Base-by-base conservation (phyloP, 2,329 filamentous ascomycete genomes). In the Penicillium palitans region DNA sequence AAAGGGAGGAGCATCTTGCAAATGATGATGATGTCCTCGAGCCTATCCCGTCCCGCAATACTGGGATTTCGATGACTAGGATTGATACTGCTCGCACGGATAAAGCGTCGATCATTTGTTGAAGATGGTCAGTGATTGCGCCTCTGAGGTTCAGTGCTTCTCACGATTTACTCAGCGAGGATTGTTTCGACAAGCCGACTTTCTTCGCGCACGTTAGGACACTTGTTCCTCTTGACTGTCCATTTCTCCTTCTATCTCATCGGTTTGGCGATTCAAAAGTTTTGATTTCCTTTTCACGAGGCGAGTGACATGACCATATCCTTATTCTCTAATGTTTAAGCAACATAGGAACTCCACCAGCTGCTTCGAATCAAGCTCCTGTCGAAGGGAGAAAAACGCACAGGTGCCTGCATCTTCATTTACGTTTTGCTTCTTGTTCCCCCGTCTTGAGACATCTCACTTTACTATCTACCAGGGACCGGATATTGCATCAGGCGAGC, bases 21-120 rank as follows among this genome's bases (percentile, higher is more conserved):
- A 46, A 52, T 40, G 56, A 31, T 4, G 54, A 53, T 27, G 48
- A 60, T 27, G 45, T 47, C 4, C 37, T 65, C 10, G 57, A 61
- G 39, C 57, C 58, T 21, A 53, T 64, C n/a, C 46, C 59, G 2
- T 61, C 61, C 3, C 35, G 42, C 21, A 58, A 58, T 35, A 66
- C 61, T 10, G 54, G 59, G 15, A 21, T 45, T n/a, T 51, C 39
- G 9, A 59, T 66, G 35, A 58, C 61, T 2, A 59, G 63, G 39
- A 55, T 67, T 13, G 63, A 67, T 19, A 66, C 65, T 9, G 57
- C 65, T 33, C 64, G 62, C 27, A 67, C 62, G 2, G 63, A 66
- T 17, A 66, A 57, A 42, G 54, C 64, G 4, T 66, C 65, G 2
- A 67, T 67, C 15, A 67, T 67, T 37, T 67, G 59, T 27, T 58